Evolutionary conservation across 495 filamentous ascomycete species (phyloP).

Genomic region (Parathielavia appendiculata): DNA sequence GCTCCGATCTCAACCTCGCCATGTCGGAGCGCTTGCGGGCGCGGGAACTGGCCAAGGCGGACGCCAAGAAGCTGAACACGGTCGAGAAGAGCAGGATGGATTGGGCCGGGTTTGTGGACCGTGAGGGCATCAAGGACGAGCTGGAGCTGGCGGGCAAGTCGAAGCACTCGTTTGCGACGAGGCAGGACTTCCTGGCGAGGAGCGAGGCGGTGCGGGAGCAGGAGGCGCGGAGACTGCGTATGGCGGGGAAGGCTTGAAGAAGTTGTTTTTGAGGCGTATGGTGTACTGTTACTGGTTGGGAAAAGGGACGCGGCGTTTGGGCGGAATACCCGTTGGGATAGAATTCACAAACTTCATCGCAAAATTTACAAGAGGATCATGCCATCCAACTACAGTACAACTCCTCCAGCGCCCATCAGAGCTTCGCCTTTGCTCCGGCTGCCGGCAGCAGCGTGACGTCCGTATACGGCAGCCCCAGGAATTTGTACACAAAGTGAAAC

Average conservation of each 20-base stretch:
- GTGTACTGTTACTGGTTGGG: neutral
- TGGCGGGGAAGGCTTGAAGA: slow-evolving; percentile 45
- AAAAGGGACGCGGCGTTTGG: neutral
- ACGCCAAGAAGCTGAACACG: slow-evolving; percentile 84
- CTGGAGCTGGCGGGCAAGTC: slow-evolving; percentile 76
- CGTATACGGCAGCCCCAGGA: slow-evolving; percentile 37
- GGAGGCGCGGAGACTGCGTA: slow-evolving; percentile 59
- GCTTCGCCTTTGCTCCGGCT: slow-evolving; percentile 16
- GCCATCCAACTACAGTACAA: neutral
- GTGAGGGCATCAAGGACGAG: slow-evolving; percentile 88
- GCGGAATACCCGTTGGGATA: slow-evolving; percentile 1
- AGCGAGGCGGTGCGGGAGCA: slow-evolving; percentile 74
- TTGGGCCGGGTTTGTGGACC: slow-evolving; percentile 90
- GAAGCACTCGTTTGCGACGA: slow-evolving; percentile 72
- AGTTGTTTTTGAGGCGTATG: neutral
- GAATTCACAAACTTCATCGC: neutral
- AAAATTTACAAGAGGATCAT: neutral
- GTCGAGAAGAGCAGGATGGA: slow-evolving; percentile 93
- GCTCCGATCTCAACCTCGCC: slow-evolving; percentile 49
- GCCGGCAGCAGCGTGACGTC: slow-evolving; percentile 33
- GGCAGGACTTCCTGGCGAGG: slow-evolving; percentile 84
- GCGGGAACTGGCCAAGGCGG: slow-evolving; percentile 37
- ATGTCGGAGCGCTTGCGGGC: slow-evolving; percentile 36
- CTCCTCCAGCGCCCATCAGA: slow-evolving; percentile 11
- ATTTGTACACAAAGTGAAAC: slow-evolving; percentile 40